Conservation (phyloP, 75 land plant genomes). For the Pseudotsuga menziesii region DNA sequence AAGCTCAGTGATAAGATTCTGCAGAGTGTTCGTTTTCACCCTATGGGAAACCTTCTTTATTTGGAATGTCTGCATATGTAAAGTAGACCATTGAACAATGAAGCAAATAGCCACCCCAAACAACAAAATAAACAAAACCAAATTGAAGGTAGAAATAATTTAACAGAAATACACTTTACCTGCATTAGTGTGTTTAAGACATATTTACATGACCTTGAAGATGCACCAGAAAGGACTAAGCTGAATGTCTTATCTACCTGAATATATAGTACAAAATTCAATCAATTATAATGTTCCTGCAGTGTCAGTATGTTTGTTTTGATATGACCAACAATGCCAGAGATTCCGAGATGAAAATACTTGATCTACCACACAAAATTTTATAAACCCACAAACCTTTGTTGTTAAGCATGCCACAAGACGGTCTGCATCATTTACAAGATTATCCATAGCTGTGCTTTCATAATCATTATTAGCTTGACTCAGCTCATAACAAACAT, state of each 20-base stretch:
- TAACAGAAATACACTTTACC: conserved; percentile 9
- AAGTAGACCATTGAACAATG: not conserved
- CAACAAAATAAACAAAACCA: not conserved
- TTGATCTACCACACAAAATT: not conserved
- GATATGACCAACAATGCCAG: not conserved
- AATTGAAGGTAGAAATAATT: not conserved
- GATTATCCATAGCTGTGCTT: conserved; percentile 29
- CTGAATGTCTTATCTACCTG: conserved; percentile 47
- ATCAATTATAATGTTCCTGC: too few species aligned
- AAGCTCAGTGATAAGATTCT: conserved; percentile 48
- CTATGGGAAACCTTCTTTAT: conserved; percentile 44
- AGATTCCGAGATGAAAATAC: not conserved
- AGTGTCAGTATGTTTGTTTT: not conserved
- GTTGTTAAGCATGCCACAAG: conserved; percentile 38
- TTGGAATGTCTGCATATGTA: conserved; percentile 41
- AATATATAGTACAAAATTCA: not conserved
- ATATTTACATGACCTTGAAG: conserved; percentile 55
- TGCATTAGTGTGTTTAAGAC: conserved; percentile 50
- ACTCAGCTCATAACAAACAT: conserved; percentile 41
- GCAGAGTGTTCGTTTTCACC: conserved; percentile 41
- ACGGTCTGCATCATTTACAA: conserved; percentile 44
- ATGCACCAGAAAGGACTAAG: conserved; percentile 42
- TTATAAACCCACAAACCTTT: conserved; percentile 21
- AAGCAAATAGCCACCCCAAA: not conserved
- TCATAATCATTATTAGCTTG: conserved; percentile 39